These are phyloP conservation scores for Oleoguttula mirabilis DNA, from an alignment of 495 filamentous ascomycete species.

Conservation along the genomic window DNA sequence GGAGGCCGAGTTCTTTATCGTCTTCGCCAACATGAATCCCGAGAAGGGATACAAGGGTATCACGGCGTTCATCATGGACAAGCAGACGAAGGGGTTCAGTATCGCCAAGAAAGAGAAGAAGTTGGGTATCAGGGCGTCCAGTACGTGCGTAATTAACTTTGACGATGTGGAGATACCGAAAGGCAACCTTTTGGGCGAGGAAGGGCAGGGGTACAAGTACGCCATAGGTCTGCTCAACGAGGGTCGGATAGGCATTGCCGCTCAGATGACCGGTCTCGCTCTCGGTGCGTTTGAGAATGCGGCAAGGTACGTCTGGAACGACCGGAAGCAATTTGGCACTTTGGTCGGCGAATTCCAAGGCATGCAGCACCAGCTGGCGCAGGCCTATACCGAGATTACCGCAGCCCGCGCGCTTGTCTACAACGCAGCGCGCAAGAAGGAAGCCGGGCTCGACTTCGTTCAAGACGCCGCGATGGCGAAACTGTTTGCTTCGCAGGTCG, in stretches of 20 bases:
- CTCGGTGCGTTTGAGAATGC: conserved; percentile 95
- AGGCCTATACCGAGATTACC: conserved; percentile 85
- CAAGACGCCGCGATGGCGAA: conserved; percentile 97
- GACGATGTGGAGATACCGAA: conserved; percentile 87
- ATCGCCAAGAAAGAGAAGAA: conserved; percentile 99
- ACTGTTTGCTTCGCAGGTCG: conserved; percentile 86
- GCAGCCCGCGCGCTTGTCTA: conserved; percentile 88
- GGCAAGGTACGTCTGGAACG: conserved; percentile 86
- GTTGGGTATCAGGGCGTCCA: conserved; percentile 87
- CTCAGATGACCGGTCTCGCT: conserved; percentile 96
- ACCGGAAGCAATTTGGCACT: conserved; percentile 92
- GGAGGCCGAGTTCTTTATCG: conserved; percentile 91
- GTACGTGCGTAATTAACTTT: conserved; percentile 94
- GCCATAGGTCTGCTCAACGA: conserved; percentile 95
- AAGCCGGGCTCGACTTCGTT: conserved; percentile 90
- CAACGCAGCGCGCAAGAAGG: conserved; percentile 96
- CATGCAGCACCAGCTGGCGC: conserved; percentile 97
- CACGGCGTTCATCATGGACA: conserved; percentile 90
- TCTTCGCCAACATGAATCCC: conserved; percentile 89
- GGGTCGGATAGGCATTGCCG: conserved; percentile 92
- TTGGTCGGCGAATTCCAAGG: conserved; percentile 92
- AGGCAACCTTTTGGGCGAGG: conserved; percentile 74
- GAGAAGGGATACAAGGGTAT: conserved; percentile 87
- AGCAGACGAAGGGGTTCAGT: conserved; percentile 74
- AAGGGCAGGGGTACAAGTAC: conserved; percentile 94